Evolutionary conservation across 2,329 filamentous ascomycete species (phyloP).

Genomic region (Diaporthe sp.): DNA sequence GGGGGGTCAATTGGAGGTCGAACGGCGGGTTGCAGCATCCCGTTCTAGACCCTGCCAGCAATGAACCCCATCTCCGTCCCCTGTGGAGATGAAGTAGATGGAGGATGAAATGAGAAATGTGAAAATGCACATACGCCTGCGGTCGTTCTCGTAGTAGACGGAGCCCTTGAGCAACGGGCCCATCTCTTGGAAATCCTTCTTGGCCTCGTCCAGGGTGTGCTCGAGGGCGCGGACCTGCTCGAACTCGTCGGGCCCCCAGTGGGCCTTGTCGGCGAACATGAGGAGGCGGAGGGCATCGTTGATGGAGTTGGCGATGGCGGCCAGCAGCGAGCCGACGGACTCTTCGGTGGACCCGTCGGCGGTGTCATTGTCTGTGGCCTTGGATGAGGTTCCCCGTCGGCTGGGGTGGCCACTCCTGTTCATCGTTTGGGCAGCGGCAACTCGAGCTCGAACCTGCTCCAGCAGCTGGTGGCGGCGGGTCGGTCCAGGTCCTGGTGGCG

Average conservation of each 20-base stretch:
- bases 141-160: conserved; percentile 71
- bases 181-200: conserved; percentile 72
- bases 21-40: conserved; percentile 15
- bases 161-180: conserved; percentile 68
- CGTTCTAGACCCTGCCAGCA: background rate
- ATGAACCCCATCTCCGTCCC: background rate
- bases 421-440: conserved; percentile 41
- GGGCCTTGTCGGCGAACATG: conserved; percentile 69
- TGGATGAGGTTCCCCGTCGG: conserved; percentile 31
- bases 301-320: conserved; percentile 68
- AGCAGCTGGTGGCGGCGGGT: conserved; percentile 34
- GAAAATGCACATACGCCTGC: conserved; percentile 59
- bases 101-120: too few species aligned
- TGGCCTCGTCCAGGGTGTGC: conserved; percentile 70
- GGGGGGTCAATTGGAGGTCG: background rate
- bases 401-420: conserved; percentile 38
- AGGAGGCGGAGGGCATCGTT: conserved; percentile 68
- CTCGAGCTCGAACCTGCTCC: conserved; percentile 32
- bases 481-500: conserved; percentile 36
- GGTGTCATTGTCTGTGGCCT: conserved; percentile 26
- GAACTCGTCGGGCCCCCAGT: conserved; percentile 72
- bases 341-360: conserved; percentile 49
- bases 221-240: conserved; percentile 70
- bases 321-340: conserved; percentile 71
- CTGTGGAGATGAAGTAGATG: background rate